Evolutionary conservation across 2,329 filamentous ascomycete genomes (phyloP), one percentile per base, ranked within the genome.

Genomic region (Pseudogymnoascus pannorum): DNA sequence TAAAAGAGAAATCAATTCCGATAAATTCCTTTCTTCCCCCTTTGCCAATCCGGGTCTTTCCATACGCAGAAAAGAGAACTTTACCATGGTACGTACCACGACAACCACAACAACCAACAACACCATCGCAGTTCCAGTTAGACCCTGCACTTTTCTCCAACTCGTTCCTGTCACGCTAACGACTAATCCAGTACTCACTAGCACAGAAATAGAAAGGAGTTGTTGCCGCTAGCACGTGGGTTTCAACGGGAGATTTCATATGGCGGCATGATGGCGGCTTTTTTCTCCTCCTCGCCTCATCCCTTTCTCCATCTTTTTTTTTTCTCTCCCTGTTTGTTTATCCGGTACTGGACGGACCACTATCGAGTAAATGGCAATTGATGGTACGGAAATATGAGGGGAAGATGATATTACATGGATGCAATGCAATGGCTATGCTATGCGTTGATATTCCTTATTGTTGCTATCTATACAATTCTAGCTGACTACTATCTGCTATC

Each of bases 171-270:
- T 31, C 48, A 54, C 48, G 48, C 48, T 54, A 51, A 24, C 5
- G 7, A 24, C 48, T 5, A 31, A 54, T 54, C 5, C 9, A 54
- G 48, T 31, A 54, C 3, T 1, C 5, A 14, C 48, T 54, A 54
- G 26, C 1, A 31, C 48, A 14, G 4, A 54, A 54, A 18, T 54
- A 31, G 48, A 18, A 31, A 31, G 26, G 26, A 20, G 9, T 14
- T 8, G n/a, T 14, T 1, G 48, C 48, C 48, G 48, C 48, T 54
- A 54, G 48, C 48, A 31, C 48, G 48, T 54, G 44, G 44, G 44
- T 54, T 54, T 54, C 24, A 54, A 54, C 44, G 44, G 44, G 44
- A 54, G 44, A 54, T 54, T 54, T 54, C 44, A 54, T 54, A 54
- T 54, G 42, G 42, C 42, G 40, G 40, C 40, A 11, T 31, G 29